Percentiles rank a stretch among this genome's conserved stretches.
phyloP scores from a whole-genome alignment of 129 eudicot genomes.

The Artemisia annua region DNA sequence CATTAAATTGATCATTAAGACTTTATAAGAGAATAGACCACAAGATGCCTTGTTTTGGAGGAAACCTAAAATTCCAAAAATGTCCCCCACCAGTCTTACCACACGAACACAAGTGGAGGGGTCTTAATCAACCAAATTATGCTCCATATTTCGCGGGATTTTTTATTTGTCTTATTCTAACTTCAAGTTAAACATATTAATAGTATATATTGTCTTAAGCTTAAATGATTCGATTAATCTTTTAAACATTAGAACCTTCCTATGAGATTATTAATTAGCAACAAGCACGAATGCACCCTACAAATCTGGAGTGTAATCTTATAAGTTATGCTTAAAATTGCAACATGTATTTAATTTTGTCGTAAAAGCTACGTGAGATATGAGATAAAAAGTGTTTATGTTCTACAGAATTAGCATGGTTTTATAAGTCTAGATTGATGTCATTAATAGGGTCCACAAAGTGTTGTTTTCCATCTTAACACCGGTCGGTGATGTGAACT shows the following conservation, averaged over 20 bases:
- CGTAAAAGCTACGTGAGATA: too few relatives aligned
- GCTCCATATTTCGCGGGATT: constrained; percentile 27
- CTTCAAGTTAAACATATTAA: not conserved
- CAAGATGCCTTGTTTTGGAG: too few relatives aligned
- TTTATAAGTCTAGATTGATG: constrained; percentile 20
- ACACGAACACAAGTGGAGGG: not conserved
- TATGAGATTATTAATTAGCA: too few relatives aligned
- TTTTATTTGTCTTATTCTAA: constrained; percentile 11
- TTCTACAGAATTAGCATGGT: not conserved
- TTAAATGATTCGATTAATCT: too few relatives aligned
- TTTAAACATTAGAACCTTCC: too few relatives aligned
- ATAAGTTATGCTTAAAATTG: too few relatives aligned
- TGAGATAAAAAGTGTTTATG: not conserved
- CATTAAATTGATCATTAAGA: too few relatives aligned
- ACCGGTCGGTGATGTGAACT: constrained; percentile 58
- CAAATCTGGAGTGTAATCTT: too few relatives aligned
- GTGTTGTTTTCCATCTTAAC: constrained; percentile 23
- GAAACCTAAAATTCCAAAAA: not conserved
- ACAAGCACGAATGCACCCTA: too few relatives aligned
- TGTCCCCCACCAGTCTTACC: not conserved
- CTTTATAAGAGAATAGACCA: too few relatives aligned
- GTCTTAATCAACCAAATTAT: constrained; percentile 18
- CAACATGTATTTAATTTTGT: too few relatives aligned
- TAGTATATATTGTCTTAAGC: too few relatives aligned
- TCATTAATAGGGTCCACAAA: constrained; percentile 9